Conservation (phyloP, 345 rosid genomes). For the Carallia pectinifolia region DNA sequence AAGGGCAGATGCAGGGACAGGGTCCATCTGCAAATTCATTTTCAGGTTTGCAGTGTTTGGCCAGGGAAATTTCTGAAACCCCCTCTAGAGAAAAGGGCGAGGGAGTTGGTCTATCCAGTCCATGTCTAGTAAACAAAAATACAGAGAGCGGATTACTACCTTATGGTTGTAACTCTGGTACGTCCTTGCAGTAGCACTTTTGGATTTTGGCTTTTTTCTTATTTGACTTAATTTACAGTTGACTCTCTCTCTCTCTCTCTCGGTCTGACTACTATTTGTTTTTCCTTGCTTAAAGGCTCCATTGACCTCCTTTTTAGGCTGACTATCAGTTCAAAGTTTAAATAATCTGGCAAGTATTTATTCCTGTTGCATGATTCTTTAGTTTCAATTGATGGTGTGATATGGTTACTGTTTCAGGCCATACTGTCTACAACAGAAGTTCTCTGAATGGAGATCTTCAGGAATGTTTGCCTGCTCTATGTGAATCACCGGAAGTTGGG, state of each 20-base stretch:
- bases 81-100: constrained; percentile 30
- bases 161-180: constrained; percentile 27
- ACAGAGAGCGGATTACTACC: constrained; percentile 30
- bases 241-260: no score
- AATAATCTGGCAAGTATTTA: not conserved
- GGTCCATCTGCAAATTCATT: constrained; percentile 23
- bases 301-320: not conserved
- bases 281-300: no score
- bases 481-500: constrained; percentile 24
- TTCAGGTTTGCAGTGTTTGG: constrained; percentile 17
- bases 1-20: constrained; percentile 23
- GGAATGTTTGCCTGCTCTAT: constrained; percentile 17
- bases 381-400: constrained; percentile 8
- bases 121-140: constrained; percentile 33
- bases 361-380: not conserved
- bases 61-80: constrained; percentile 31
- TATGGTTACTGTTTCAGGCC: constrained; percentile 26
- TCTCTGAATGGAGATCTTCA: constrained; percentile 15
- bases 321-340: not conserved
- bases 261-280: no score
- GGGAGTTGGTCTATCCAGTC: constrained; percentile 25
- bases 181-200: constrained; percentile 1
- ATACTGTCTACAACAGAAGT: constrained; percentile 10
- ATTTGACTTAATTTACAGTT: not conserved
- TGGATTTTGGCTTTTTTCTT: not conserved